Base-by-base conservation (phyloP, 176 grass and related monocot genomes). In the Zizania latifolia region DNA sequence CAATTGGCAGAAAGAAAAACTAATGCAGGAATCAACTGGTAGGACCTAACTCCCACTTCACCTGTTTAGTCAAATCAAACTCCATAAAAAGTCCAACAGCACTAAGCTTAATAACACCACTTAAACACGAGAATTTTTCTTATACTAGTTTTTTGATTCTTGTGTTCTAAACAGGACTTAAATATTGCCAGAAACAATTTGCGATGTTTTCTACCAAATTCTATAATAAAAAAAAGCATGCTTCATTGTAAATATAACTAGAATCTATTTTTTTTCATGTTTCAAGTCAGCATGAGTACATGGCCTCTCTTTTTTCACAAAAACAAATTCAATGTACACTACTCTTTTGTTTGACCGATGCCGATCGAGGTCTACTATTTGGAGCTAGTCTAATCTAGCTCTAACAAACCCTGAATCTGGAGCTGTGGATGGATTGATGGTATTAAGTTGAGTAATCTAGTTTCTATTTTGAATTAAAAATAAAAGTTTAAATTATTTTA, bases 21-120 rank as follows among this genome's bases (percentile, higher is more conserved):
- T 70, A 30, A 70, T 31, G 40, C 4, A 51, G 28, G 34, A 77
- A 70, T 77, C 65, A 71, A 29, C 50, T 23, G 65, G 69, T 61
- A 41, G 54, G 54, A 39, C 40, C 7, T 19, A 32, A 68, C 58
- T 77, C 57, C 34, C 64, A 61, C 66, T 30, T 70, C 10, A 70
- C 11, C 38, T 34, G 28, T 84, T 65, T 44, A 78, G 43, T 56
- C 62, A 45, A 72, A 71, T 55, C 66, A 26, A 78, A 34, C 10
- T 28, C 44, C 32, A 45, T 65, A 36, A 44, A 63, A 72, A 56
- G 35, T 57, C 72, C 10, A 44, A 24, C 31, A 58, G 45, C 40
- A 44, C 78, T 70, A 34, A 62, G 19, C 11, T 64, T 44, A 24
- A n/a, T n/a, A n/a, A n/a, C n/a, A n/a, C n/a, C n/a, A n/a, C n/a